Evolutionary conservation across 148 eudicot genomes (phyloP).

Genomic region (Rhododendron griersonianum): DNA sequence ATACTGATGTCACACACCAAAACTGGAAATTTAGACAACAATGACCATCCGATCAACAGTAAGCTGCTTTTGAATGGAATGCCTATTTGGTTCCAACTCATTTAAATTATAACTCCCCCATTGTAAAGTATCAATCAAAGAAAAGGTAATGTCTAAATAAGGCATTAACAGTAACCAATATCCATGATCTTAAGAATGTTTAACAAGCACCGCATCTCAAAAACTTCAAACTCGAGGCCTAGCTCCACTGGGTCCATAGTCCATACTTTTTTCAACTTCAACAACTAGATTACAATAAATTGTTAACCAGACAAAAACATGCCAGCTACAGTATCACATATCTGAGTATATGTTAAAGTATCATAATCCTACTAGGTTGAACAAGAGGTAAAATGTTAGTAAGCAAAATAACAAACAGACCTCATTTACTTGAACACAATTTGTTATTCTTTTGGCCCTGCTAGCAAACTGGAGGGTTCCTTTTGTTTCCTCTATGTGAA

Average conservation of each 20-base stretch:
- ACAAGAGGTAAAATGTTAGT: background rate
- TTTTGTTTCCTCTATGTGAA: conserved; percentile 87
- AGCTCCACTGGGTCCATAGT: background rate
- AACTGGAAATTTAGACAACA: background rate
- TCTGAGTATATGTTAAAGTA: background rate
- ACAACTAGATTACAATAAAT: background rate
- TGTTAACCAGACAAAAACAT: background rate
- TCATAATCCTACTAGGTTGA: background rate
- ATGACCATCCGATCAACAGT: background rate
- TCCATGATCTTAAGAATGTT: background rate
- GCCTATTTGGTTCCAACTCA: background rate
- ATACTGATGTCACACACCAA: background rate
- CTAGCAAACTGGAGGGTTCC: conserved; percentile 99
- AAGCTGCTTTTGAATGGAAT: background rate
- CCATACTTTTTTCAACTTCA: background rate
- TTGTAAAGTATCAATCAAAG: background rate
- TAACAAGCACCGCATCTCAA: background rate
- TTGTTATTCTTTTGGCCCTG: conserved; percentile 91
- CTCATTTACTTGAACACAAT: conserved; percentile 98
- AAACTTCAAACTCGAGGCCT: background rate
- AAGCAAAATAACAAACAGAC: conserved; percentile 27
- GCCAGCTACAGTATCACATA: background rate
- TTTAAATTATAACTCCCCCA: background rate
- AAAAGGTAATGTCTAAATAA: background rate
- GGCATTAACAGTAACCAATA: background rate